Base-by-base conservation (phyloP, 352 stramenopile genomes). In the Phytophthora meadii region DNA sequence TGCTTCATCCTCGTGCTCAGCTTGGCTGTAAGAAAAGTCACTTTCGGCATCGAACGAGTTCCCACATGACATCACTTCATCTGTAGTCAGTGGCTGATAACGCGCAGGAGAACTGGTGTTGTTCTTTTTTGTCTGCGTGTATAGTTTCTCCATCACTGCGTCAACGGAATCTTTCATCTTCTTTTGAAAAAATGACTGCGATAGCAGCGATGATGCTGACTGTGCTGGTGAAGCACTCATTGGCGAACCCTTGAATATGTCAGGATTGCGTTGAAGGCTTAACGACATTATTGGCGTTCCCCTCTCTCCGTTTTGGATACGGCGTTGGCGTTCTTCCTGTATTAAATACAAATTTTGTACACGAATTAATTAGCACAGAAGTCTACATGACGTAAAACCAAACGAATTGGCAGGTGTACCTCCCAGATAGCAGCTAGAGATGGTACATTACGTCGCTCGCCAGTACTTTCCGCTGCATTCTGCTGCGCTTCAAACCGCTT, bases 401-500 rank as follows among this genome's bases (percentile, higher is more conserved):
- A 7, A 49, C 39, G 41, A 19, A 46, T 53, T 14, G 6, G 15
- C n/a, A 19, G 40, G 45, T 45, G 25, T 48, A 93, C 88, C 72
- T 95, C 82, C 88, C 87, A 95, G 48, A 96, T 83, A 9, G 84
- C 82, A 47, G 85, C 85, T 22, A 96, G 63, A 10, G 88, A 94
- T 24, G 88, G 88, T 10, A 96, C 88, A 54, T 84, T 86, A 2
- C 74, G 79, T 46, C 87, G 53, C 49, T 90, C 74, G 2, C 67
- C 70, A 42, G 57, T 81, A 1, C 54, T 54, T 12, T 79, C 44
- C 28, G 82, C 61, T 41, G 77, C 79, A 37, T 67, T 64, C 45
- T 89, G 84, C 2, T 89, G 71, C 14, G 37, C 45, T 14, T 61
- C 70, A 61, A 90, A 85, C 3, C 69, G 58, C 19, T 61, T 72